phyloP scores from a whole-genome alignment of 2,329 filamentous ascomycete genomes.

The Xylaria sp. region DNA sequence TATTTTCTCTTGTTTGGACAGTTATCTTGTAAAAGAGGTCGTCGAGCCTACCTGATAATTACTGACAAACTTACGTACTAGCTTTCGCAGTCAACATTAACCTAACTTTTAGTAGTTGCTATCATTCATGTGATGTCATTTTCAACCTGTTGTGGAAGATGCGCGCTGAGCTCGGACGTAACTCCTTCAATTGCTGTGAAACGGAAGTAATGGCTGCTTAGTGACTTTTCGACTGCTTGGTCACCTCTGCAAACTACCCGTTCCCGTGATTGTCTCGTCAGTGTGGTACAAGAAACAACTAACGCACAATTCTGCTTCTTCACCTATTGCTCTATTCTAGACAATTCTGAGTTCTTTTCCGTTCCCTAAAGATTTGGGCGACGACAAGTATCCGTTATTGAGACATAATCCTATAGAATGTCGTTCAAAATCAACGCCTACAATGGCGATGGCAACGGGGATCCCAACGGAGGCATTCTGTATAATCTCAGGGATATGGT shows the following conservation, averaged over 20 bases:
- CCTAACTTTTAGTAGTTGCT: not conserved
- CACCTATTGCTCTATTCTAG: not conserved
- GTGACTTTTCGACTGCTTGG: not conserved
- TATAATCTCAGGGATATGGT: slow-evolving; percentile 24
- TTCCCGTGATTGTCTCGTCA: no score
- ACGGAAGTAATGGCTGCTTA: not conserved
- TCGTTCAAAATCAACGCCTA: slow-evolving; percentile 8
- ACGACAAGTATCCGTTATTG: not conserved
- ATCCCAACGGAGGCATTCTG: slow-evolving; percentile 19
- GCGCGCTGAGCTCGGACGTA: not conserved
- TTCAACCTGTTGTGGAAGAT: no score
- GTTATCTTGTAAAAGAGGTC: not conserved
- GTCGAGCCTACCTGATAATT: not conserved
- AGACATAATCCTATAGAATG: slow-evolving; percentile 14
- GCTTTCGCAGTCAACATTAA: not conserved
- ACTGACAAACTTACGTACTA: not conserved
- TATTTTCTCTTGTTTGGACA: not conserved
- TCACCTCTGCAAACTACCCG: not conserved
- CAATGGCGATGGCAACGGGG: not conserved
- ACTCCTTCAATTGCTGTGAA: not conserved
- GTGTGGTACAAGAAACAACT: not conserved
- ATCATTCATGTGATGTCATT: no score
- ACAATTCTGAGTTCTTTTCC: no score
- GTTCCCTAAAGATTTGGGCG: slow-evolving; percentile 8
- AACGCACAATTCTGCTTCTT: no score